Conservation (phyloP, 495 filamentous ascomycete genomes). For the Talaromyces adpressus region DNA sequence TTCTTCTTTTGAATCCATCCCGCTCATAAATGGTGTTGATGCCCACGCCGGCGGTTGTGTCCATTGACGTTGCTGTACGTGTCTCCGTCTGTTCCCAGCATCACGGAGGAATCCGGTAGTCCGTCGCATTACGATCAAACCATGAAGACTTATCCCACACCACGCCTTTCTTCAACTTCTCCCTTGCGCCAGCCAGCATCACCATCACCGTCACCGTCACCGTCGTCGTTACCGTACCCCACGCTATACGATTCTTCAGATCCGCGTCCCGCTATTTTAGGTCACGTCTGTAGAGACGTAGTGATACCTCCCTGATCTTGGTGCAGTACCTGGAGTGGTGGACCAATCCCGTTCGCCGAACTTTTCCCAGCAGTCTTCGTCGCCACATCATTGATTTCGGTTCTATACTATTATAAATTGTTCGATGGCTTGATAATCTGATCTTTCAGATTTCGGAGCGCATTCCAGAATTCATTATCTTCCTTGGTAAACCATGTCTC, state of each 20-base stretch:
- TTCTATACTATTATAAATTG: background rate
- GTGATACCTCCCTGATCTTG: background rate
- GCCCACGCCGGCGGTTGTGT: background rate
- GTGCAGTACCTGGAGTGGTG: background rate
- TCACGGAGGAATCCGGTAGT: background rate
- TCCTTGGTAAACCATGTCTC: background rate
- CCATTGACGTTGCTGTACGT: constrained; percentile 1
- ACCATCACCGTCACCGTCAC: background rate
- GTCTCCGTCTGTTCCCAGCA: background rate
- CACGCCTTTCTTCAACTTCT: constrained; percentile 18
- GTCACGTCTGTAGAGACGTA: constrained; percentile 1
- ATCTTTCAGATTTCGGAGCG: background rate
- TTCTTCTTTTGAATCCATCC: background rate
- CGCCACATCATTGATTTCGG: background rate
- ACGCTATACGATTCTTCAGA: background rate
- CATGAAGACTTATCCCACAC: constrained; percentile 37
- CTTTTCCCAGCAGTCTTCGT: background rate
- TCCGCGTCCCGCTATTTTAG: background rate
- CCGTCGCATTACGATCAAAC: constrained; percentile 20
- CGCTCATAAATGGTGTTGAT: background rate
- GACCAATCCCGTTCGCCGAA: constrained; percentile 2
- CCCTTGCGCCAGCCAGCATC: constrained; percentile 13
- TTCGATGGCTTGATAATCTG: background rate
- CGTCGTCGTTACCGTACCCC: background rate
- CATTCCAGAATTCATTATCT: background rate